A percentile compares a stretch with the other conserved stretches of the same genome.
Evolutionary conservation across 441 rosid species (phyloP).

Genomic region (Corymbia calophylla): DNA sequence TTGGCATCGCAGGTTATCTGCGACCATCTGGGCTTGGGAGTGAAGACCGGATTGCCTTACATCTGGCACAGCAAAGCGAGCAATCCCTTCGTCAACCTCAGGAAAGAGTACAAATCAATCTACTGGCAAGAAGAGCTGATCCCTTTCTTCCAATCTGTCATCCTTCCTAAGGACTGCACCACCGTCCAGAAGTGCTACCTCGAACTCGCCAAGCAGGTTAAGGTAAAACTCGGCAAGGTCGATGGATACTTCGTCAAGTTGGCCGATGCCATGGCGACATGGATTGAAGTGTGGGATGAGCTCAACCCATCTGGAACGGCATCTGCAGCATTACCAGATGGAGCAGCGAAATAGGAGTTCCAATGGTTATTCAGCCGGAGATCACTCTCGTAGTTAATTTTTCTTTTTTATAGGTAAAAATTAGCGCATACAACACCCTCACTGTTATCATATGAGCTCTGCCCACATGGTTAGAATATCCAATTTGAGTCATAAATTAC

Average conservation of each 20-base stretch:
- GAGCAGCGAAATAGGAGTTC: conserved; percentile 27
- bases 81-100: conserved; percentile 6
- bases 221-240: conserved; percentile 4
- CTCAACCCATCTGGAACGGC: conserved; percentile 8
- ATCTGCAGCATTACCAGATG: conserved; percentile 15
- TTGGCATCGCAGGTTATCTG: background rate
- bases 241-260: conserved; percentile 4
- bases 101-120: conserved; percentile 9
- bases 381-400: background rate
- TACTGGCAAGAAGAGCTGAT: conserved; percentile 15
- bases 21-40: conserved; percentile 4
- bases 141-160: conserved; percentile 7
- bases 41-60: conserved; percentile 6
- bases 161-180: conserved; percentile 8
- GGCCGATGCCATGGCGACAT: conserved; percentile 7
- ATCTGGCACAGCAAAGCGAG: conserved; percentile 11
- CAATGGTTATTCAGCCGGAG: background rate
- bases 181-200: conserved; percentile 6
- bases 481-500: background rate
- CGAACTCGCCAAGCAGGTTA: conserved; percentile 1
- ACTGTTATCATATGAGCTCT: background rate
- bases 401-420: background rate
- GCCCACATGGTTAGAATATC: background rate
- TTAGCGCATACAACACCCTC: background rate
- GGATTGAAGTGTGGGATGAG: conserved; percentile 10